Evolutionary conservation across 2,329 filamentous ascomycete genomes (phyloP), one percentile per base, ranked within the genome.

Genomic region (Neonectria punicea): DNA sequence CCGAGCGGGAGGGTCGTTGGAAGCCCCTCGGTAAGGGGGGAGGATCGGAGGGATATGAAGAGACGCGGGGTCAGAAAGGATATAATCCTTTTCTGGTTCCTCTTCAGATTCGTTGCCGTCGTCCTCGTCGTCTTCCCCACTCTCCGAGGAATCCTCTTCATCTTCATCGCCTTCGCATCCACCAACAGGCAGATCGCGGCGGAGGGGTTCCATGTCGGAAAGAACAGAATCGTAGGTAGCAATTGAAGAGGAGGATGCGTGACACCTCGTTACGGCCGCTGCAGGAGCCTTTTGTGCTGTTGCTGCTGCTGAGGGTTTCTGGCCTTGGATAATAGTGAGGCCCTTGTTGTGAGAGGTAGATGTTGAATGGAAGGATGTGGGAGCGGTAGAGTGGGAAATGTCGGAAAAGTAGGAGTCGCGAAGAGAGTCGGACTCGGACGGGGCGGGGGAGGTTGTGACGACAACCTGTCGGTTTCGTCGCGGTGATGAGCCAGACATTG

Each of bases 211-310:
- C 73, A 74, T 74, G 34, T 74, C 72, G 20, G 67, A 82, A 71
- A 87, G 82, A 3, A 90, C 92, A 5, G 94, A 97, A 73, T 90
- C 89, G 78, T 94, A 97, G 1, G 94, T 97, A 66, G 93, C 91
- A 70, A 89, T 85, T 0, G 93, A 96, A 28, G 87, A 84, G 50
- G 58, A 70, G 7, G 77, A 78, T 13, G 65, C 64, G 50, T 67
- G 63, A 56, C 72, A 74, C 46, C 69, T 61, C 34, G 43, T 60
- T 54, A 71, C 67, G 18, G 56, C 55, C 55, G 57, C 61, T 18
- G 57, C 51, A 28, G 70, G 47, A 14, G 59, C 10, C 20, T 66
- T 67, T 60, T 56, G 25, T 25, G 25, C 61, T 22, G 47, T n/a
- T 47, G 58, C 18, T 47, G 56, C 13, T 49, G 53, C 49, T 34